A percentile compares a stretch with the other conserved stretches of the same genome.
Evolutionary conservation across 352 stramenopile species (phyloP).

Genomic region (Saprolegnia parasitica): DNA sequence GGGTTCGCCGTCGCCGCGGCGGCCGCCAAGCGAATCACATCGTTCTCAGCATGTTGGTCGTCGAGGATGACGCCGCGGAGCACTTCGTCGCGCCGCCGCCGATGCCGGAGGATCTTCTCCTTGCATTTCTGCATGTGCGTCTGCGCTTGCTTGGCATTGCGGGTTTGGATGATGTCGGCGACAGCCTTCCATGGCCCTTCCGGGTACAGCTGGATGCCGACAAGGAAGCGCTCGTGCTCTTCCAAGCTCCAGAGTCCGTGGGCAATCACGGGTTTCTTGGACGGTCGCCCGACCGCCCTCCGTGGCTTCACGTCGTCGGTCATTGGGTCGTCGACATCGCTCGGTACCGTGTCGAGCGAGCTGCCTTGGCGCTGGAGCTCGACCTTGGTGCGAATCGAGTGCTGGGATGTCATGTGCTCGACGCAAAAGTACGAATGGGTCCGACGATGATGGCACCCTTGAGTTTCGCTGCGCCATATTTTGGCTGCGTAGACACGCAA

Average conservation of each 20-base stretch:
- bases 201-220: slow-evolving; percentile 48
- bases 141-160: slow-evolving; percentile 52
- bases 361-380: not conserved
- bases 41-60: not conserved
- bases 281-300: too few species aligned
- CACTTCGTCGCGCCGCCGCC: slow-evolving; percentile 6
- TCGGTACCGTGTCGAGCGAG: too few species aligned
- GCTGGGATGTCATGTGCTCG: not conserved
- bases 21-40: slow-evolving; percentile 5
- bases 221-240: slow-evolving; percentile 58
- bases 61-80: slow-evolving; percentile 5
- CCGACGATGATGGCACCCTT: not conserved
- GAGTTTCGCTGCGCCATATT: not conserved
- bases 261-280: slow-evolving; percentile 5
- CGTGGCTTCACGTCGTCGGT: too few species aligned
- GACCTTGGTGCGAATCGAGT: not conserved
- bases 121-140: slow-evolving; percentile 64
- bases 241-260: slow-evolving; percentile 41
- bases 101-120: slow-evolving; percentile 36
- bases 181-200: slow-evolving; percentile 51
- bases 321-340: too few species aligned
- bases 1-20: not conserved
- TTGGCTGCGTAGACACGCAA: slow-evolving; percentile 1
- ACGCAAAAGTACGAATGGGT: not conserved
- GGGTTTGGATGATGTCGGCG: slow-evolving; percentile 43